Evolutionary conservation across 805 yeast species (phyloP).

Genomic region (Nakazawaea populi): DNA sequence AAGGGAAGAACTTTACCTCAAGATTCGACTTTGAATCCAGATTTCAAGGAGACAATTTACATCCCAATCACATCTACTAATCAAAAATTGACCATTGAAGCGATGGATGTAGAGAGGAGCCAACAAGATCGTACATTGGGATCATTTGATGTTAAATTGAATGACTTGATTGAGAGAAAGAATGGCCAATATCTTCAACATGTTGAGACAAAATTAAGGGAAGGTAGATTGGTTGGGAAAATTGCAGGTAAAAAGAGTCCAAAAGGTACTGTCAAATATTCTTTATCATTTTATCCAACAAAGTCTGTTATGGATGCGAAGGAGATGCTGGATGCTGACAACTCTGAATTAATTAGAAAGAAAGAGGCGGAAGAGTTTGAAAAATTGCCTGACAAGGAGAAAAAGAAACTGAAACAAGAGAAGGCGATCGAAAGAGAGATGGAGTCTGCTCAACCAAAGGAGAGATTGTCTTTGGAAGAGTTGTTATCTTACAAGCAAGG

Average conservation of each 20-base stretch:
- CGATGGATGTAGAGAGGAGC: slow-evolving; percentile 80
- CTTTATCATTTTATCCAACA: slow-evolving; percentile 78
- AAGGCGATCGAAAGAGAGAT: slow-evolving; percentile 28
- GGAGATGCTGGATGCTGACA: slow-evolving; percentile 54
- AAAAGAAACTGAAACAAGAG: slow-evolving; percentile 26
- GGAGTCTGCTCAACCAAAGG: slow-evolving; percentile 32
- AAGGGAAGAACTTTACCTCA: slow-evolving; percentile 71
- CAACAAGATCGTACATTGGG: slow-evolving; percentile 89
- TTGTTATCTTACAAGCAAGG: slow-evolving; percentile 63
- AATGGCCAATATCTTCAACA: slow-evolving; percentile 61
- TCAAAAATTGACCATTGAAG: slow-evolving; percentile 80
- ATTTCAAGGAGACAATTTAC: slow-evolving; percentile 79
- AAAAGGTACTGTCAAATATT: slow-evolving; percentile 72
- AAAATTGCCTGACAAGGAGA: slow-evolving; percentile 16
- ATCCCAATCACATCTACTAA: slow-evolving; percentile 77
- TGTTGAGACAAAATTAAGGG: slow-evolving; percentile 48
- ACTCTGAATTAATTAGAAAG: slow-evolving; percentile 24
- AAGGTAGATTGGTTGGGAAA: slow-evolving; percentile 60
- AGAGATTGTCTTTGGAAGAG: slow-evolving; percentile 52
- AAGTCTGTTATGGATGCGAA: slow-evolving; percentile 73
- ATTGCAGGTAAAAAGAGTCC: slow-evolving; percentile 77
- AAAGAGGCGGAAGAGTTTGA: slow-evolving; percentile 26
- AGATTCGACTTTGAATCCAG: slow-evolving; percentile 68
- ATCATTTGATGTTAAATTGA: slow-evolving; percentile 61
- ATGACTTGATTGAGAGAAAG: slow-evolving; percentile 60